Base-by-base conservation (phyloP, 1,284 basidiomycete genomes). In the Schizopora paradoxa region DNA sequence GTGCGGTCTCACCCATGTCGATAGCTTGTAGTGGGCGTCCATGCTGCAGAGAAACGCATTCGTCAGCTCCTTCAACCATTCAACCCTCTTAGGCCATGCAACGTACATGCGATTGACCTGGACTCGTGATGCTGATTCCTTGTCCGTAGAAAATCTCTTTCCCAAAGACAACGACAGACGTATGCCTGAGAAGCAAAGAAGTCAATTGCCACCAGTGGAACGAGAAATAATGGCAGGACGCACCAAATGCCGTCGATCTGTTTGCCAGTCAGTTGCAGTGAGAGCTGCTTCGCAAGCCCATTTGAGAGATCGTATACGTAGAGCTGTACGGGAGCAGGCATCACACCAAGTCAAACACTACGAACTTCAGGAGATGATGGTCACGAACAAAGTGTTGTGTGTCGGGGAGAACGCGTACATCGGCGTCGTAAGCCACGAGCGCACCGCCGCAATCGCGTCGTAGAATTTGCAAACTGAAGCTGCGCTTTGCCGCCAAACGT, bases 271-370 rank as follows among this genome's bases (percentile, higher is more conserved):
- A 95, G 70, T 58, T 86, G 81, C 33, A 74, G 64, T 6, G 88
- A 91, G 43, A 94, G 67, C 49, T 79, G 75, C 48, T 74, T 73
- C 2, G 90, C 91, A 56, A 94, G 72, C 35, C 91, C 91, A 61
- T 85, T 80, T 60, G 82, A 91, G 46, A 94, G 80, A 61, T 96
- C 92, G 64, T 96, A 96, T 0, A 95, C 81, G 58, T 92, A 93
- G 29, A 96, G 76, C 57, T 86, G 68, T 21, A 89, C 85, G 31
- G 69, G 65, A 25, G 64, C 61, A 16, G 37, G 18, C 49, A 51
- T 51, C 26, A 22, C 22, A 26, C 39, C 22, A n/a, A 23, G 27
- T 6, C 7, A 16, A 29, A 22, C 7, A 13, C 8, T 16, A 3
- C 33, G 33, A 3, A 35, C 8, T 11, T 14, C 22, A 38, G 29